phyloP scores from a whole-genome alignment of 306 rosid genomes.

The Gleditsia sinensis region DNA sequence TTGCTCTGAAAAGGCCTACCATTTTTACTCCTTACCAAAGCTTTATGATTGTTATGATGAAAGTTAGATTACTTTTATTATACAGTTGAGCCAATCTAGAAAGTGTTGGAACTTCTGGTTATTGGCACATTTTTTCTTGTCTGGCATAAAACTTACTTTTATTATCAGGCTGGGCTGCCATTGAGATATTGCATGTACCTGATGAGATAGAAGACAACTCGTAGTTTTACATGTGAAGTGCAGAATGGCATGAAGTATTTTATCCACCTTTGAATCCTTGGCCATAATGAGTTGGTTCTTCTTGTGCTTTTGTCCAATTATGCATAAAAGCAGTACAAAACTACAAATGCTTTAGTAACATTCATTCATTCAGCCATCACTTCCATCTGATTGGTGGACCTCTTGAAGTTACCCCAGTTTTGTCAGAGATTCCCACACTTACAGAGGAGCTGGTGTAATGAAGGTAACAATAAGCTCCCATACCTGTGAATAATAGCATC shows the following conservation, averaged over 20 bases:
- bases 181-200: constrained; percentile 94
- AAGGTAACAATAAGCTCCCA: too few relatives aligned
- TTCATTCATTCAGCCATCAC: constrained; percentile 28
- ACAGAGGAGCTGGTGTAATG: too few relatives aligned
- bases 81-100: too few relatives aligned
- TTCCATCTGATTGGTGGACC: too few relatives aligned
- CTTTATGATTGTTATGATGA: constrained; percentile 18
- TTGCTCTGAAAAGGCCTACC: too few relatives aligned
- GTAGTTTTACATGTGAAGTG: constrained; percentile 40
- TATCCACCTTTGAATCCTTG: constrained; percentile 36
- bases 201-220: constrained; percentile 89
- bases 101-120: background rate
- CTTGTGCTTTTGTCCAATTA: constrained; percentile 66
- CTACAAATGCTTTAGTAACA: constrained; percentile 29
- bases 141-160: background rate
- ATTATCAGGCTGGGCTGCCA: constrained; percentile 88
- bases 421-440: constrained; percentile 46
- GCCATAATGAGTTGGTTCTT: constrained; percentile 42
- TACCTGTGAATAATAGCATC: too few relatives aligned
- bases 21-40: background rate
- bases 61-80: too few relatives aligned
- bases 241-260: constrained; percentile 39
- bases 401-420: constrained; percentile 43
- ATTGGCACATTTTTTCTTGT: constrained; percentile 1
- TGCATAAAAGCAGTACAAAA: too few relatives aligned